These are phyloP conservation scores for Pseudogymnoascus sp. DNA, from an alignment of 2,329 filamentous ascomycete species.

Conservation along the genomic window DNA sequence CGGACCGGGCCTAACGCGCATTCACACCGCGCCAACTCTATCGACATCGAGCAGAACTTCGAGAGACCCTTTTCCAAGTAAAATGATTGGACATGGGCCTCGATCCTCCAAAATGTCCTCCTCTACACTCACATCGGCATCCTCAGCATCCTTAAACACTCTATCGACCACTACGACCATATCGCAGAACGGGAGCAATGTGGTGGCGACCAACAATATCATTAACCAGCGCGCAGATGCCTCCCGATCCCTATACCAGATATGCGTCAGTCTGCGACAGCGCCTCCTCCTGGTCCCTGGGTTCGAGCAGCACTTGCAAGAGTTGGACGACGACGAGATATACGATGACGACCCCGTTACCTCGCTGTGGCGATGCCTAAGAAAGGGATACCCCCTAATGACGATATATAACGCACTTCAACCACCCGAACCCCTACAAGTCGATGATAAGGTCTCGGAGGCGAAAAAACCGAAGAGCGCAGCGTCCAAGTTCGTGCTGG, in stretches of 20 bases:
- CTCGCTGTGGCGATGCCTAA: slow-evolving; percentile 79
- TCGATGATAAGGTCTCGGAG: slow-evolving; percentile 57
- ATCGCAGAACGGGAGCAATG: slow-evolving; percentile 45
- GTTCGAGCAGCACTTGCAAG: slow-evolving; percentile 65
- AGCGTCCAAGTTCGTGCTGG: slow-evolving; percentile 86
- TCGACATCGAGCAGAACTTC: slow-evolving; percentile 6
- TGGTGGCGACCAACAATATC: slow-evolving; percentile 80
- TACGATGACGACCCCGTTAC: slow-evolving; percentile 72
- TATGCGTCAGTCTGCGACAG: slow-evolving; percentile 77
- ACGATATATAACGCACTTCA: slow-evolving; percentile 80
- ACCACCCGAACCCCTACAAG: slow-evolving; percentile 57
- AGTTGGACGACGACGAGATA: slow-evolving; percentile 60
- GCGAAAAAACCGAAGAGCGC: slow-evolving; percentile 77
- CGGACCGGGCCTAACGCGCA: slow-evolving; percentile 9
- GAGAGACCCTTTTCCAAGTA: slow-evolving; percentile 6
- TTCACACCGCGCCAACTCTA: slow-evolving; percentile 9
- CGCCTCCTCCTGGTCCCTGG: slow-evolving; percentile 74
- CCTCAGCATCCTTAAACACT: slow-evolving; percentile 25
- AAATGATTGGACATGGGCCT: slow-evolving; percentile 23
- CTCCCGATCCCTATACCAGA: slow-evolving; percentile 86
- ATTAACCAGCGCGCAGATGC: slow-evolving; percentile 96
- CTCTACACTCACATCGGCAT: slow-evolving; percentile 25
- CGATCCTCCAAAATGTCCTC: slow-evolving; percentile 54
- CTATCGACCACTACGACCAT: slow-evolving; percentile 25
- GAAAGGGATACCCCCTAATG: slow-evolving; percentile 74